phyloP scores from a whole-genome alignment of 129 eudicot species.

The Tanacetum coccineum region DNA sequence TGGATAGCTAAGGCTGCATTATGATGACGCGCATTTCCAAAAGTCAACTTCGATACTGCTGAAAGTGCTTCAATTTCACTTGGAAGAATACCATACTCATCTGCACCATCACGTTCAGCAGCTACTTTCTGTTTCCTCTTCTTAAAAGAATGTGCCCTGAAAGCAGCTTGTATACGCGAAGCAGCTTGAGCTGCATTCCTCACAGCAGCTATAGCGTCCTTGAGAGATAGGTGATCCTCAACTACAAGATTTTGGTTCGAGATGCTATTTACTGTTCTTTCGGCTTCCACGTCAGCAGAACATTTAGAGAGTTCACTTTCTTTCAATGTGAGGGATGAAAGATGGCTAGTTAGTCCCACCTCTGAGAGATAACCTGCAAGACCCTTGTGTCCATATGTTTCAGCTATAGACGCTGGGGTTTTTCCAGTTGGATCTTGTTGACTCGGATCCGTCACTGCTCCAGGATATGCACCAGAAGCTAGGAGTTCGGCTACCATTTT shows the following conservation, averaged over 20 bases:
- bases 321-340: conserved; percentile 70
- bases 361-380: conserved; percentile 96
- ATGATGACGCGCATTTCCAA: conserved; percentile 49
- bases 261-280: conserved; percentile 57
- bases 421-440: conserved; percentile 72
- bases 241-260: conserved; percentile 28
- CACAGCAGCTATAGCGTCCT: conserved; percentile 66
- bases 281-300: conserved; percentile 75
- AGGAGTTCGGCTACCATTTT: conserved; percentile 87
- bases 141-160: conserved; percentile 92
- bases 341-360: conserved; percentile 71
- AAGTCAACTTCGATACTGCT: conserved; percentile 67
- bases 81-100: conserved; percentile 41
- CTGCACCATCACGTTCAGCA: conserved; percentile 21
- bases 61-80: conserved; percentile 61
- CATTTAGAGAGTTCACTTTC: conserved; percentile 73
- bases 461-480: conserved; percentile 89
- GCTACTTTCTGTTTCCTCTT: conserved; percentile 63
- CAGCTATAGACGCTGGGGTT: conserved; percentile 85
- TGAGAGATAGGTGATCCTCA: conserved; percentile 54
- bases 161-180: conserved; percentile 94
- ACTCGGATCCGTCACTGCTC: conserved; percentile 89
- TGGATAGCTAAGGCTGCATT: conserved; percentile 74
- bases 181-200: conserved; percentile 95
- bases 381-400: conserved; percentile 62